Percentiles rank a stretch among this genome's conserved stretches.
These are phyloP conservation scores for Tagetes patula DNA, from an alignment of 129 eudicot species.

Conservation along the genomic window DNA sequence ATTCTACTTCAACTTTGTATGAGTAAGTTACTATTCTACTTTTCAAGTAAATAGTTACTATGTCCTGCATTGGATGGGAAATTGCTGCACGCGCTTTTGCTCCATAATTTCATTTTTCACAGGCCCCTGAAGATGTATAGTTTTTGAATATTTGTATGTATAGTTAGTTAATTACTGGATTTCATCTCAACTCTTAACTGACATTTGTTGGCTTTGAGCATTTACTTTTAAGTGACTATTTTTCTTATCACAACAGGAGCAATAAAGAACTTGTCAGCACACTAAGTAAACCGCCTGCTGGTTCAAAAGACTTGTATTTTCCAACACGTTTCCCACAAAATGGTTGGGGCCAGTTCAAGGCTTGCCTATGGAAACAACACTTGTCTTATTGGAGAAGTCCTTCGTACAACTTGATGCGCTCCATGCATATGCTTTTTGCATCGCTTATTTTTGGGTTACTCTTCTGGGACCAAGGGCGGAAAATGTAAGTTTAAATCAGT, in stretches of 20 bases:
- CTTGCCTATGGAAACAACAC: slow-evolving; percentile 73
- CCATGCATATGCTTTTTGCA: slow-evolving; percentile 38
- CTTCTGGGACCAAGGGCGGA: slow-evolving; percentile 61
- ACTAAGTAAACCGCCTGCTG: slow-evolving; percentile 47
- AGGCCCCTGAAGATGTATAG: too few relatives aligned
- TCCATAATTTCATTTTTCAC: too few relatives aligned
- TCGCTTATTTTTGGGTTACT: slow-evolving; percentile 52
- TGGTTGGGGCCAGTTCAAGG: slow-evolving; percentile 62
- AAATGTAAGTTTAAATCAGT: slow-evolving; percentile 46
- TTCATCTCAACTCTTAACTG: neutral
- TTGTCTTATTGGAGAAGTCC: slow-evolving; percentile 90
- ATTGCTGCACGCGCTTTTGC: neutral
- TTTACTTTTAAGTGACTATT: slow-evolving; percentile 3
- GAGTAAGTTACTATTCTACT: slow-evolving; percentile 51
- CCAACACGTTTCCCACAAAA: slow-evolving; percentile 52
- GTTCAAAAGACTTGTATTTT: slow-evolving; percentile 57
- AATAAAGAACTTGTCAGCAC: slow-evolving; percentile 43
- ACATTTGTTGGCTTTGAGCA: neutral
- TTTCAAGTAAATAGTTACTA: neutral
- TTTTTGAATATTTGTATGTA: too few relatives aligned
- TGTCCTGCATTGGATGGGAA: too few relatives aligned
- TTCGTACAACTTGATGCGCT: slow-evolving; percentile 59
- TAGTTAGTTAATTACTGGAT: too few relatives aligned
- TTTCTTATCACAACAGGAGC: slow-evolving; percentile 33
- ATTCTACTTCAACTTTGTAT: slow-evolving; percentile 43